Conservation (phyloP, 371 early-diverging fungal species). For the Mucor lusitanicus region DNA sequence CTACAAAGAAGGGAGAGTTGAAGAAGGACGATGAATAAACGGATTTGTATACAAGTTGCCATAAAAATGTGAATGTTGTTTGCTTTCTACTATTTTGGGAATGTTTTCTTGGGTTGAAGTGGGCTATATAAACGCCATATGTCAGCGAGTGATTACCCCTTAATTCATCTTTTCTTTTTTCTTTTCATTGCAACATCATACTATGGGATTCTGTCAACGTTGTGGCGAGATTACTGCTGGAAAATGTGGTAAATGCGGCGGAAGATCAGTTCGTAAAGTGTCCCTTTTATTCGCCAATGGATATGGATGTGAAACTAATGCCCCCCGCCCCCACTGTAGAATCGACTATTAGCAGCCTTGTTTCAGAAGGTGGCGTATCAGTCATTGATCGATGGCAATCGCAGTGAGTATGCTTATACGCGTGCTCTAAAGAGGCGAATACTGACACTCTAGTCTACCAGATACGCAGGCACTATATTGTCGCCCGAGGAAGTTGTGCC, state of each 20-base stretch:
- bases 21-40: neutral
- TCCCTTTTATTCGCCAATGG: neutral
- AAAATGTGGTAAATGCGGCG: constrained; percentile 63
- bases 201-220: constrained; percentile 63
- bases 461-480: constrained; percentile 48
- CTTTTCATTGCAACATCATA: constrained; percentile 8
- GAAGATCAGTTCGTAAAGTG: constrained; percentile 55
- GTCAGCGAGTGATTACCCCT: neutral
- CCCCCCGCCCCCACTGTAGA: constrained; percentile 30
- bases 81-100: constrained; percentile 14
- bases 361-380: constrained; percentile 41
- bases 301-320: neutral
- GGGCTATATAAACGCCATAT: neutral
- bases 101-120: constrained; percentile 15
- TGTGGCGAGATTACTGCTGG: constrained; percentile 59
- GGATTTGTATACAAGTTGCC: constrained; percentile 11
- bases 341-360: constrained; percentile 52
- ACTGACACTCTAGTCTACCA: neutral
- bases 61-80: neutral
- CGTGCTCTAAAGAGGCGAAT: neutral
- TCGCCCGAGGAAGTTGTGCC: constrained; percentile 23
- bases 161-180: constrained; percentile 4
- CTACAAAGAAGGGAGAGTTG: neutral
- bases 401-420: constrained; percentile 28
- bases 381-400: constrained; percentile 47